phyloP scores from a whole-genome alignment of 2,329 filamentous ascomycete genomes.

The Nemania sp. region DNA sequence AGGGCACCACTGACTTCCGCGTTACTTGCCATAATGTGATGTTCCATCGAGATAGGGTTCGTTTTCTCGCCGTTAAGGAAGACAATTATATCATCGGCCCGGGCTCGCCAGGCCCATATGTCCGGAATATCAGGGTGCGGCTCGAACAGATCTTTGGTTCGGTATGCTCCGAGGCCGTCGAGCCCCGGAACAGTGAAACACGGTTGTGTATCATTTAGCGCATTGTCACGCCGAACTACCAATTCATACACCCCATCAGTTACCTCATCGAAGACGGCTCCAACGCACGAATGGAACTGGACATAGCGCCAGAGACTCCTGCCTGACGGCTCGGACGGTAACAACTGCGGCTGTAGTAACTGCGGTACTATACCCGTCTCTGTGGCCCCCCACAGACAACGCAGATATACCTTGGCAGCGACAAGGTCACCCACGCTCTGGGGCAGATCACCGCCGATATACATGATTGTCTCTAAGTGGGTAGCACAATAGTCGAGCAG shows the following conservation, averaged over 20 bases:
- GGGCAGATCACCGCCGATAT: conserved; percentile 44
- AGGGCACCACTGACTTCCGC: conserved; percentile 24
- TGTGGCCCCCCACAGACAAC: conserved; percentile 41
- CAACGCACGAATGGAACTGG: conserved; percentile 37
- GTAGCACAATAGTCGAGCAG: conserved; percentile 36
- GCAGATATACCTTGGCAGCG: conserved; percentile 38
- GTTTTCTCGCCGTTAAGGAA: conserved; percentile 39
- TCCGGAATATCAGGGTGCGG: conserved; percentile 32
- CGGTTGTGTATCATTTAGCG: no score
- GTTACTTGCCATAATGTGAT: conserved; percentile 25
- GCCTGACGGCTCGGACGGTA: conserved; percentile 25
- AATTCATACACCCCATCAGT: conserved; percentile 32
- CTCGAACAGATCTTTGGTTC: conserved; percentile 32
- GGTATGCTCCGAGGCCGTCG: conserved; percentile 27
- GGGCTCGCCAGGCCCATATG: conserved; percentile 34
- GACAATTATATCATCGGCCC: conserved; percentile 39
- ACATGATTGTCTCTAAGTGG: conserved; percentile 39
- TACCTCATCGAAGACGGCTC: conserved; percentile 33
- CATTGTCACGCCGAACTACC: no score
- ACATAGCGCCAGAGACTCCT: conserved; percentile 40
- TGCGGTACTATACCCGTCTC: conserved; percentile 39
- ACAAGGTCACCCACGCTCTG: conserved; percentile 42
- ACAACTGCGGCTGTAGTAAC: conserved; percentile 26
- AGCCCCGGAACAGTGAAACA: conserved; percentile 14
- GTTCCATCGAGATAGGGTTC: conserved; percentile 37